phyloP scores from a whole-genome alignment of 202 grass and related monocot species.

The Zoysia matrella region DNA sequence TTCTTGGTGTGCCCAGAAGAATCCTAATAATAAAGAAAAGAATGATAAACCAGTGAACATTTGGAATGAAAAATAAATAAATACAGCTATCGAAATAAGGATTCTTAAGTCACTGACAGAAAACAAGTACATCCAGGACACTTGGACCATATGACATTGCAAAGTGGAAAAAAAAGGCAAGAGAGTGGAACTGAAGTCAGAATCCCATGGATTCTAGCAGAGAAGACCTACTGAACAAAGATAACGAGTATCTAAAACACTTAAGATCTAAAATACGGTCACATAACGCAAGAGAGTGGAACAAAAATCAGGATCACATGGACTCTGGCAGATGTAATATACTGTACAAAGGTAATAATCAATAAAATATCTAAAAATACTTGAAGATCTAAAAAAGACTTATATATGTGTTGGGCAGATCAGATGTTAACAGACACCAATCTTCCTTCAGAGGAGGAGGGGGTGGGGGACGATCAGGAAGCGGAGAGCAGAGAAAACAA shows the following conservation, averaged over 20 bases:
- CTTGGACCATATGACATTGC: constrained; percentile 1
- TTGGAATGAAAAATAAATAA: constrained; percentile 10
- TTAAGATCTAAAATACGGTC: too few species aligned
- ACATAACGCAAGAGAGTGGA: too few species aligned
- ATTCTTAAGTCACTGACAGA: neutral
- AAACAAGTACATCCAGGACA: constrained; percentile 23
- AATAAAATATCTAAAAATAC: neutral
- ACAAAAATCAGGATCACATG: constrained; percentile 13
- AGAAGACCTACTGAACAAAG: too few species aligned
- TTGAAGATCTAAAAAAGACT: constrained; percentile 14
- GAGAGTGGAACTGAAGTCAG: constrained; percentile 4
- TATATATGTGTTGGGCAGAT: neutral
- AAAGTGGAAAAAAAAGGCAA: neutral
- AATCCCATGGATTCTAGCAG: too few species aligned
- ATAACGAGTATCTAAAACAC: too few species aligned
- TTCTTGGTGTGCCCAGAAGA: neutral
- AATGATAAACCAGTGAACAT: constrained; percentile 14
- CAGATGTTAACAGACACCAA: neutral
- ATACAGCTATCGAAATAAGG: neutral
- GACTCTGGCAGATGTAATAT: constrained; percentile 5
- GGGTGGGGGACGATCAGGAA: neutral
- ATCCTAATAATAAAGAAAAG: constrained; percentile 46
- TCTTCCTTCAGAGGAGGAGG: neutral
- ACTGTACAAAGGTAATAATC: neutral
- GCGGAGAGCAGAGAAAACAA: neutral